Percentiles rank a stretch among this genome's conserved stretches.
phyloP scores from a whole-genome alignment of 1,284 basidiomycete genomes.

The Melampsora americana region DNA sequence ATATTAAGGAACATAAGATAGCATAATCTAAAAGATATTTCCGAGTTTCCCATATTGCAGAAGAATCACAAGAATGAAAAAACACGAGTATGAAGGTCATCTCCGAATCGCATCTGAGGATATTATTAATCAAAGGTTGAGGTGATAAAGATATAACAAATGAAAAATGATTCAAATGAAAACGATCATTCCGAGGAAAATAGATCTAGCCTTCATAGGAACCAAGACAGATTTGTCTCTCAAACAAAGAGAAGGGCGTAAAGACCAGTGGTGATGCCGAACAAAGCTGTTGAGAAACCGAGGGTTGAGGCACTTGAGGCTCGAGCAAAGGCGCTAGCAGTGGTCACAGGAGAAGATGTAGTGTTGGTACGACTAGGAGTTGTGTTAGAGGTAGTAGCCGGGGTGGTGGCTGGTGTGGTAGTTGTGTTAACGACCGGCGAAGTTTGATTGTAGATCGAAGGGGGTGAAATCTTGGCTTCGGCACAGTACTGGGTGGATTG shows the following conservation, averaged over 20 bases:
- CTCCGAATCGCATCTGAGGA: no score
- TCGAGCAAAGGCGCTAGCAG: not conserved
- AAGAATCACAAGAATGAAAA: no score
- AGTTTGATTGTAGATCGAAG: not conserved
- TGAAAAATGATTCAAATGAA: no score
- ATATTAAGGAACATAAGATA: no score
- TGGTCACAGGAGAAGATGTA: not conserved
- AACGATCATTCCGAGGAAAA: no score
- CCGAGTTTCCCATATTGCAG: no score
- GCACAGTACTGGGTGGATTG: constrained; percentile 22
- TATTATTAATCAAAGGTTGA: no score
- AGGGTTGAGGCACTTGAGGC: not conserved
- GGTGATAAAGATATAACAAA: no score
- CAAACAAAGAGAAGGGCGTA: not conserved
- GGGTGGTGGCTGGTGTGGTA: not conserved
- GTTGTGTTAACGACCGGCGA: not conserved
- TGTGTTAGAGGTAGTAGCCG: not conserved
- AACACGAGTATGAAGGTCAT: no score
- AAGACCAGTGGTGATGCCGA: not conserved
- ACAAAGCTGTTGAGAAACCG: not conserved
- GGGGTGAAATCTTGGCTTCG: constrained; percentile 5
- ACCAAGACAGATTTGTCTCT: not conserved
- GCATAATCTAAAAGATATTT: no score
- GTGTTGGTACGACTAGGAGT: constrained; percentile 3
- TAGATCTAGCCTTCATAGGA: no score